Evolutionary conservation across 371 early-diverging fungal genomes (phyloP), one percentile per base, ranked within the genome.

Genomic region (Nematocida minor): DNA sequence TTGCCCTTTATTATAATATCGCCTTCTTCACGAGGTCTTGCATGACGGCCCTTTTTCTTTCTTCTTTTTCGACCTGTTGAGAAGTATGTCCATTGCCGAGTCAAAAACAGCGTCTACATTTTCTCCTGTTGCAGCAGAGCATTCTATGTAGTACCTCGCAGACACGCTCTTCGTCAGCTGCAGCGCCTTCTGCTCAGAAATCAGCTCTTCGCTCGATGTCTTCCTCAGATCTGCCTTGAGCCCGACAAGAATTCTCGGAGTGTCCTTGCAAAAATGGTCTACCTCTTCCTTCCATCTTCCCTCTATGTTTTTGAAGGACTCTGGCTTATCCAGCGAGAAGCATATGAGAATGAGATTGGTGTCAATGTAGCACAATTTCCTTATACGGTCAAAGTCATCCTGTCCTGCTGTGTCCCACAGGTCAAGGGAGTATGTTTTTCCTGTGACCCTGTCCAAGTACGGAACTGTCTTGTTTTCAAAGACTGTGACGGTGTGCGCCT

Each of bases 71-170:
- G 47, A 40, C 32, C 60, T 57, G 40, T 78, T 66, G 3, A 77
- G 55, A 42, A 79, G 67, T 40, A 81, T 68, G 14, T 82, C 67
- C 11, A 94, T 94, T 44, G 94, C 95, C 81, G 92, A 91, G 84
- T 96, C 94, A 89, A 95, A 96, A 67, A 96, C 95, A 82, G 96
- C 94, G 86, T 94, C 93, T 68, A 97, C 86, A 3, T 96, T 95
- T 82, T 90, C 89, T 82, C 93, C 95, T 38, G 94, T 94, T 80
- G 93, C 85, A 29, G 96, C 93, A 62, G 93, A 93, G 82, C 95
- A 96, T 82, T 96, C 96, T 53, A 96, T 90, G 84, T 94, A 96
- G 85, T 92, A 93, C 79, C 93, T 91, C 14, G 95, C 95, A 38
- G 89, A 89, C 54, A 94, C 88, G 79, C 92, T 92, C 77, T 87